Base-by-base conservation (phyloP, 164 flowering plant species). In the Stephania japonica region DNA sequence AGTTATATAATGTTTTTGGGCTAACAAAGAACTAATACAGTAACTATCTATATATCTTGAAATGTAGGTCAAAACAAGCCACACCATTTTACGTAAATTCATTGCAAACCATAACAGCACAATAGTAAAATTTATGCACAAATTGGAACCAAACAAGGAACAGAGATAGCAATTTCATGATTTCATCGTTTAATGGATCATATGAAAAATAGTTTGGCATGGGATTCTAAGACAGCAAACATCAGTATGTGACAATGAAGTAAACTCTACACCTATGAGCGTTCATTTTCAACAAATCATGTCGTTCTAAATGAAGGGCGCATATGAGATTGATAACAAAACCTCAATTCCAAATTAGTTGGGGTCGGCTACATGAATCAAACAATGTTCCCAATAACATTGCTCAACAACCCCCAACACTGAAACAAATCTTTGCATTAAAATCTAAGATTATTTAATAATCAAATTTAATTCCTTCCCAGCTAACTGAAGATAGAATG, bases 221-320 rank as follows among this genome's bases (percentile, higher is more conserved):
- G 18, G 61, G 18, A 53, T 53, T 53, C 61, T 53, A 53, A 53
- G 61, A 13, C 5, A 53, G 14, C 18, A 53, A 13, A 53, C 61
- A 53, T 10, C n/a, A n/a, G 61, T 53, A 19, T 4, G 61, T 53
- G 61, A 16, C 18, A 16, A 53, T 53, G 61, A 53, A 53, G 61
- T 3, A 53, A 53, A 13, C 1, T 10, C 4, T 32, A 53, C 1
- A 53, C 18, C 2, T 44, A 8, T 44, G 50, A 44, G 7, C 7
- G 12, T 13, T 44, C 1, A 1, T 13, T 6, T 44, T 44, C 3
- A 44, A 13, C 50, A 44, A 44, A 44, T 6, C 12, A 13, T 0
- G 3, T 44, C 3, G 6, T 44, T 44, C 50, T 44, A 8, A 94
- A 8, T 8, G 5, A 8, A 44, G 1, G 7, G 2, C 7, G 50